Evolutionary conservation across 371 early-diverging fungal genomes (phyloP), one percentile per base, ranked within the genome.

Genomic region (Mortierella sp.): DNA sequence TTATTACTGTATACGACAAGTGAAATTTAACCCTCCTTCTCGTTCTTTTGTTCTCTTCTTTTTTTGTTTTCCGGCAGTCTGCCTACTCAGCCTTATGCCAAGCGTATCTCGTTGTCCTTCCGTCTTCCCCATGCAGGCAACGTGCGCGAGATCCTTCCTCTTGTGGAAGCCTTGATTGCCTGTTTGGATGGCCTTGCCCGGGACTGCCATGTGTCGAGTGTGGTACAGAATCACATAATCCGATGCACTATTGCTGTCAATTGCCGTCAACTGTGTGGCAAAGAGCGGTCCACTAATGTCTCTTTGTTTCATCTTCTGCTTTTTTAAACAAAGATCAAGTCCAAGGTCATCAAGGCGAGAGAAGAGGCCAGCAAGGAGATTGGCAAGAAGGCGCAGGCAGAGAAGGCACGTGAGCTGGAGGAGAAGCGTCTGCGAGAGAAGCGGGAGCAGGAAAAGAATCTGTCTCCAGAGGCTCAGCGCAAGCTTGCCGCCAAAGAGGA

Each of bases 401-500:
- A 68, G 23, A 46, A 41, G 24, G 69, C 75, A 11, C 62, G 64
- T 9, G 75, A 67, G 23, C n/a, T 68, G 56, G 64, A 67, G 19
- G 75, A 75, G 19, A 75, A 68, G 49, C 68, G 75, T 19, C 21
- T 56, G 41, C 47, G 48, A 23, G 75, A 75, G 51, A 75, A 64
- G 56, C 68, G 69, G 30, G 75, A 75, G 46, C 56, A 58, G 15
- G 75, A 75, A 27, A 59, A 67, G 64, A 68, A 59, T 32, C 42
- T 75, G 8, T 75, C 75, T 2, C 68, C 75, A 3, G 68, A 68
- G 0, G 75, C 75, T 19, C 75, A 75, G 56, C 62, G 75, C 30
- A 75, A 75, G 52, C 31, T 75, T 43, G 75, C 75, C 7, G 75
- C 69, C 64, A 75, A 75, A 31, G 75, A 75, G 43, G 75, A 75